phyloP scores from a whole-genome alignment of 768 basidiomycete species.

The Lentinula edodes region DNA sequence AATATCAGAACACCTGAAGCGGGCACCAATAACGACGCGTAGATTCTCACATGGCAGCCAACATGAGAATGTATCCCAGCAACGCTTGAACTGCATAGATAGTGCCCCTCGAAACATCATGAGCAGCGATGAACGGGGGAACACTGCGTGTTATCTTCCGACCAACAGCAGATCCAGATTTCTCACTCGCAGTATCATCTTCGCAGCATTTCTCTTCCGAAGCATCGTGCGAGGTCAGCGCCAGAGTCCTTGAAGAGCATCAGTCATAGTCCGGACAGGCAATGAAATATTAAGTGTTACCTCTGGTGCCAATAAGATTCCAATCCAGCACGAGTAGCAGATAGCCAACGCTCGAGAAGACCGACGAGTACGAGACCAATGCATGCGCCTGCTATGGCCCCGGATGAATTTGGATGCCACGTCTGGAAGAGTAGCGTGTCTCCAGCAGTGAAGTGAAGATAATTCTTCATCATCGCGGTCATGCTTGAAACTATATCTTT shows the following conservation, averaged over 20 bases:
- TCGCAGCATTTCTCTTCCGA: constrained; percentile 4
- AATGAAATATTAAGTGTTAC: constrained; percentile 27
- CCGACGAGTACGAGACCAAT: constrained; percentile 65
- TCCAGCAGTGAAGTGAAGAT: constrained; percentile 61
- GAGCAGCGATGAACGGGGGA: constrained; percentile 59
- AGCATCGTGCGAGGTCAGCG: background rate
- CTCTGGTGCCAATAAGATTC: constrained; percentile 54
- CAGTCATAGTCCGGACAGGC: background rate
- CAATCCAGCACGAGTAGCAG: constrained; percentile 47
- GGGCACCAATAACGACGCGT: background rate
- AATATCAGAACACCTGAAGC: background rate
- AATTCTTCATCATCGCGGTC: constrained; percentile 51
- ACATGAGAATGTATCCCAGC: constrained; percentile 70
- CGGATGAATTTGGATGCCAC: constrained; percentile 63
- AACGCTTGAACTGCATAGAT: constrained; percentile 59
- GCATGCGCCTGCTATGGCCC: constrained; percentile 71
- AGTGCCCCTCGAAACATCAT: constrained; percentile 69
- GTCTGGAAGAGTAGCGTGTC: constrained; percentile 63
- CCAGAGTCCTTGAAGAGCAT: background rate
- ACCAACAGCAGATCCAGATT: constrained; percentile 3
- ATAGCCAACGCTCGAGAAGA: constrained; percentile 65
- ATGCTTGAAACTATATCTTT: background rate
- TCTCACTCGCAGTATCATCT: background rate
- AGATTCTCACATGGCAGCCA: constrained; percentile 66
- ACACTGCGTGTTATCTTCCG: constrained; percentile 27